Conservation (phyloP, 495 filamentous ascomycete species). For the Lophiotrema nucula region DNA sequence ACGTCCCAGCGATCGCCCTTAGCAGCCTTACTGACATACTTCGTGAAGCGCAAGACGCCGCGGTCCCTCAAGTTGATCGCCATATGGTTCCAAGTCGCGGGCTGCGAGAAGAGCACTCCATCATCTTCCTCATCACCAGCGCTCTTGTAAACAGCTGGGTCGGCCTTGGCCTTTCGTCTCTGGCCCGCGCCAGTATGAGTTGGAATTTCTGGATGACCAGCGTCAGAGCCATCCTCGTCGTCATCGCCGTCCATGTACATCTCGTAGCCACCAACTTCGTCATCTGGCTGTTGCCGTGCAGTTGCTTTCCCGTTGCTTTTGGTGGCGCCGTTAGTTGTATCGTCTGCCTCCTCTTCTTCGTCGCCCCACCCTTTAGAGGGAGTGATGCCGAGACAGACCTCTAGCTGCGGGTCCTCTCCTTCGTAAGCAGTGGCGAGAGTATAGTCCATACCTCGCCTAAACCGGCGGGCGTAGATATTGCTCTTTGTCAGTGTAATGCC, state of each 20-base stretch:
- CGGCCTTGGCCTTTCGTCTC: constrained; percentile 34
- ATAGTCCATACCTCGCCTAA: constrained; percentile 85
- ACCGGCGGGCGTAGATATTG: constrained; percentile 72
- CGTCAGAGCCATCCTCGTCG: constrained; percentile 57
- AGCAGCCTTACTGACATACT: constrained; percentile 82
- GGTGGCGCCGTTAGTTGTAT: not conserved
- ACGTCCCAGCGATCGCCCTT: constrained; percentile 94
- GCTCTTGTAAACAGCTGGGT: constrained; percentile 80
- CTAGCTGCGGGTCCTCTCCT: constrained; percentile 73
- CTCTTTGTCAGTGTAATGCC: constrained; percentile 61
- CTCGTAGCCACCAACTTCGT: constrained; percentile 76
- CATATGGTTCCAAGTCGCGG: constrained; percentile 85
- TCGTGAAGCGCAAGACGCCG: constrained; percentile 87
- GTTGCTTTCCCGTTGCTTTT: constrained; percentile 8
- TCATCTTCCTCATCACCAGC: constrained; percentile 69
- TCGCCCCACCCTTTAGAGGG: constrained; percentile 81
- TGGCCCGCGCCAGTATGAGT: constrained; percentile 41
- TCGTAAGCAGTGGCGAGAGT: constrained; percentile 84
- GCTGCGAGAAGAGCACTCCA: constrained; percentile 84
- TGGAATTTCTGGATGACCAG: constrained; percentile 18
- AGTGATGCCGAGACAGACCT: constrained; percentile 80
- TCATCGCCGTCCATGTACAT: constrained; percentile 89
- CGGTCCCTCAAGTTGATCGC: constrained; percentile 84
- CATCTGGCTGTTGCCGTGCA: constrained; percentile 38
- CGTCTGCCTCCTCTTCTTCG: constrained; percentile 53